Evolutionary conservation across 2,329 filamentous ascomycete genomes (phyloP).

Genomic region (Dothistroma pini): DNA sequence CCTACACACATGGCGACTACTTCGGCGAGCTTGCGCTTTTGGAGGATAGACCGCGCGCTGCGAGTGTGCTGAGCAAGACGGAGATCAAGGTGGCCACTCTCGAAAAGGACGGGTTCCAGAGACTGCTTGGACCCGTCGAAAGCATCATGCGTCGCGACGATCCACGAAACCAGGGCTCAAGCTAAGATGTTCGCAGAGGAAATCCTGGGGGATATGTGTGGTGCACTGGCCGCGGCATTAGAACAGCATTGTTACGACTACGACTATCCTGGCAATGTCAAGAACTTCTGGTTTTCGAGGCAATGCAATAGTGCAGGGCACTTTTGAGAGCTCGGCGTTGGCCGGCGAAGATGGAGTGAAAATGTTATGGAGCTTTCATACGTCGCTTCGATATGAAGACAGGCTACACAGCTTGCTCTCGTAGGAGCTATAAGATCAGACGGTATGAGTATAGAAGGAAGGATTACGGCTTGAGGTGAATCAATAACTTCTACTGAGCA

Average conservation of each 20-base stretch:
- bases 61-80: conserved; percentile 76
- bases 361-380: neutral
- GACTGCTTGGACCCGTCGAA: conserved; percentile 86
- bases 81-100: conserved; percentile 91
- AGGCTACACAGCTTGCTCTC: neutral
- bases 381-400: neutral
- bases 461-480: neutral
- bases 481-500: neutral
- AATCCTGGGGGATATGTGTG: conserved; percentile 19
- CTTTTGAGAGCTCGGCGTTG: neutral
- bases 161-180: conserved; percentile 41
- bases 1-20: conserved; percentile 89
- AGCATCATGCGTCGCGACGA: conserved; percentile 84
- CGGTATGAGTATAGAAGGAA: neutral
- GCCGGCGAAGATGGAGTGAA: neutral
- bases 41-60: conserved; percentile 89
- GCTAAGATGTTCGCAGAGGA: conserved; percentile 21
- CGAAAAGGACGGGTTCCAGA: conserved; percentile 91
- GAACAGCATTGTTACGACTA: neutral
- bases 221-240: neutral
- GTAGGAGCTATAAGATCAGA: neutral
- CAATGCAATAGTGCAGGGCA: neutral
- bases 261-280: neutral
- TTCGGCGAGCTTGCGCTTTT: conserved; percentile 93
- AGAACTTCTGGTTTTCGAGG: neutral